Evolutionary conservation across 2,329 filamentous ascomycete species (phyloP).

Genomic region (Cercospora sesami): DNA sequence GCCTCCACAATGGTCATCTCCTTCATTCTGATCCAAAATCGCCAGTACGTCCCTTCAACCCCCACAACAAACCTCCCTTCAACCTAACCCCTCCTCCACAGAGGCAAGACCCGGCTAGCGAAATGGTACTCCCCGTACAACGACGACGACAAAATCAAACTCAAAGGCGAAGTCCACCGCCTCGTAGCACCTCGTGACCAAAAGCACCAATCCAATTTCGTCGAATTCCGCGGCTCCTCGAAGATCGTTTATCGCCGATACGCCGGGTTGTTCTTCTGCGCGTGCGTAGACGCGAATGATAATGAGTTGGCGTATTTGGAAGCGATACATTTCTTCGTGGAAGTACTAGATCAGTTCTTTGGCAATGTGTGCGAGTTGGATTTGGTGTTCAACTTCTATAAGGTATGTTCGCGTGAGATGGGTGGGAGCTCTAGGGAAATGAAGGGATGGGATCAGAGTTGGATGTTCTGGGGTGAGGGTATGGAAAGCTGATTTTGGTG

Average conservation of each 20-base stretch:
- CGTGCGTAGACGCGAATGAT: slow-evolving; percentile 97
- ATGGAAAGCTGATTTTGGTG: slow-evolving; percentile 14
- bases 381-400: slow-evolving; percentile 73
- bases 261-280: slow-evolving; percentile 98
- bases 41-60: slow-evolving; percentile 60
- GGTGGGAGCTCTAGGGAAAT: too few relatives aligned
- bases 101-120: slow-evolving; percentile 95
- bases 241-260: slow-evolving; percentile 98
- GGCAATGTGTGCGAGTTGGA: slow-evolving; percentile 99
- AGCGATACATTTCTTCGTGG: slow-evolving; percentile 98
- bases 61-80: background rate
- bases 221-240: slow-evolving; percentile 82
- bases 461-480: background rate
- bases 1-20: slow-evolving; percentile 64
- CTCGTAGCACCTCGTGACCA: slow-evolving; percentile 97
- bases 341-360: slow-evolving; percentile 97
- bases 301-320: slow-evolving; percentile 97
- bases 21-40: slow-evolving; percentile 86
- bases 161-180: slow-evolving; percentile 98
- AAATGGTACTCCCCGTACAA: slow-evolving; percentile 99
- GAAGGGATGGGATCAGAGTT: slow-evolving; percentile 26
- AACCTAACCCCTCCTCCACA: slow-evolving; percentile 43
- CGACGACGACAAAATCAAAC: slow-evolving; percentile 98
- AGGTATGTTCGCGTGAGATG: slow-evolving; percentile 45
- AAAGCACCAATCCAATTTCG: slow-evolving; percentile 99